Conservation (phyloP, 1,284 basidiomycete genomes). For the Malassezia equina region DNA sequence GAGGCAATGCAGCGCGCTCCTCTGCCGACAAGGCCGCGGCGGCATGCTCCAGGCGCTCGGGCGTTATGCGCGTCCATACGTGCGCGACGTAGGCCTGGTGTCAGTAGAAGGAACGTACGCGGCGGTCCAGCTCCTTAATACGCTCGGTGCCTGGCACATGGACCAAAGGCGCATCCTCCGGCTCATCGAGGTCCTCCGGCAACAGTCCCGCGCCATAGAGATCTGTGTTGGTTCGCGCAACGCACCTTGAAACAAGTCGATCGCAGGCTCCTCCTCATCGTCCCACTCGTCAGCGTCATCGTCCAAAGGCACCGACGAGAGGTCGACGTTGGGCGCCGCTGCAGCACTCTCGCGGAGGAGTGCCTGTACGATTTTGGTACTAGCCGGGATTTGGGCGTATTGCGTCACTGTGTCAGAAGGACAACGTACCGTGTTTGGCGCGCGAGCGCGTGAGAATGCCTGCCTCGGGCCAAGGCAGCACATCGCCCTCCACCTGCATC, state of each 20-base stretch:
- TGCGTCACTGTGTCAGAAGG: slow-evolving; percentile 53
- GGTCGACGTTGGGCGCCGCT: background rate
- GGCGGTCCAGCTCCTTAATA: background rate
- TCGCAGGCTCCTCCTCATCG: background rate
- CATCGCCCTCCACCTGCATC: slow-evolving; percentile 78
- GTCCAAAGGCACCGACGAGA: background rate
- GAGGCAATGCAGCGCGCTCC: background rate
- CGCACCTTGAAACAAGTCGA: background rate
- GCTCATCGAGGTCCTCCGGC: background rate
- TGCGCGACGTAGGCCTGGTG: background rate
- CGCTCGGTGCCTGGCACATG: background rate
- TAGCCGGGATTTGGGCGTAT: slow-evolving; percentile 75
- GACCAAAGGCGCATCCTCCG: slow-evolving; percentile 1
- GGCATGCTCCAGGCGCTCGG: background rate
- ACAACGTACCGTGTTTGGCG: slow-evolving; percentile 57
- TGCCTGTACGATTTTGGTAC: slow-evolving; percentile 79
- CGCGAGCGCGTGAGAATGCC: slow-evolving; percentile 87
- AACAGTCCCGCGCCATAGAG: background rate
- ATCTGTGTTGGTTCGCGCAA: background rate
- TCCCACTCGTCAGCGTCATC: slow-evolving; percentile 13
- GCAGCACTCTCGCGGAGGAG: slow-evolving; percentile 59
- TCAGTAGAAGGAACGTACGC: background rate
- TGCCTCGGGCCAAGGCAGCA: slow-evolving; percentile 52
- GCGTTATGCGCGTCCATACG: background rate
- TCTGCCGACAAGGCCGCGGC: background rate